Conservation (phyloP, 768 basidiomycete genomes). For the Podaxis sp. region DNA sequence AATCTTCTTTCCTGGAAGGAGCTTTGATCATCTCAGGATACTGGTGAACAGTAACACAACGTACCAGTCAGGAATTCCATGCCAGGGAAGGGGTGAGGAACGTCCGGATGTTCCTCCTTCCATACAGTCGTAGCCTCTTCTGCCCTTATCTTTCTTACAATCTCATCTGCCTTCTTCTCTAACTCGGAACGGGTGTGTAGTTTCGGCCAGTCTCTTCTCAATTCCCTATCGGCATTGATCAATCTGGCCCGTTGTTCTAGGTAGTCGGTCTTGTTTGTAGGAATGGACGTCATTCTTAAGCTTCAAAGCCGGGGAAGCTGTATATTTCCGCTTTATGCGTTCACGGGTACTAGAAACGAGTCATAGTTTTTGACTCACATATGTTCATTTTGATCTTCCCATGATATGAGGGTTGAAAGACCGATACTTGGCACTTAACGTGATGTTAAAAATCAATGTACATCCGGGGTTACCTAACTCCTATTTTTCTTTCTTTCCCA, state of each 20-base stretch:
- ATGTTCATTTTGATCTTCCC: not conserved
- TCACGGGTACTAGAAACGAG: not conserved
- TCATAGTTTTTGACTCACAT: not conserved
- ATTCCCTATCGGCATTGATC: conserved; percentile 45
- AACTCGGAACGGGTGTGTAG: conserved; percentile 25
- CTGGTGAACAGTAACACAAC: not conserved
- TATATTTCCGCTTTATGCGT: not conserved
- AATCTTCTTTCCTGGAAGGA: conserved; percentile 46
- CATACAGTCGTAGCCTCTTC: conserved; percentile 14
- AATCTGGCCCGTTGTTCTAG: conserved; percentile 32
- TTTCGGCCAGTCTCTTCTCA: conserved; percentile 47
- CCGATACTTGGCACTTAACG: not conserved
- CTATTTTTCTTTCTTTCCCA: not conserved
- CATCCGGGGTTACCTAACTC: not conserved
- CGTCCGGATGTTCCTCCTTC: conserved; percentile 9
- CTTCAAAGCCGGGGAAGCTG: not conserved
- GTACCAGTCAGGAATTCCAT: conserved; percentile 13
- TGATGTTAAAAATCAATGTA: not conserved
- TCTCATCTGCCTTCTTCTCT: conserved; percentile 55
- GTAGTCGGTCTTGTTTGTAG: conserved; percentile 24
- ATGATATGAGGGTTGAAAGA: not conserved
- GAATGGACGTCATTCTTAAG: not conserved
- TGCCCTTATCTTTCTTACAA: conserved; percentile 13
- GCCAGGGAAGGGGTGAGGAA: conserved; percentile 18
- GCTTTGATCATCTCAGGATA: not conserved